Conservation (phyloP, 257 asterid genomes). For the Solanum virginianum region DNA sequence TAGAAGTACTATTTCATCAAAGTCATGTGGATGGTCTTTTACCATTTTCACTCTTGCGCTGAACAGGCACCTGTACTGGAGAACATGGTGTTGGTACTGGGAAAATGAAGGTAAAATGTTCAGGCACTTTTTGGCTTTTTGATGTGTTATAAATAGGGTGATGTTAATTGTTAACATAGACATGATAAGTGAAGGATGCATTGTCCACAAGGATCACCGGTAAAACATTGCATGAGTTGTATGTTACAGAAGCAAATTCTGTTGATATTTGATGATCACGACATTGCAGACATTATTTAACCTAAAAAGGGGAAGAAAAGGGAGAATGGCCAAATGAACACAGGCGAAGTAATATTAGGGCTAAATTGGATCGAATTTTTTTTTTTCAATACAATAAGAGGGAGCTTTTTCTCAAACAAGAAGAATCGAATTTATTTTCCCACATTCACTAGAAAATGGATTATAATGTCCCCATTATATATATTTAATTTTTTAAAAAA, state of each 20-base stretch:
- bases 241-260: neutral
- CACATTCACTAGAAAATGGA: neutral
- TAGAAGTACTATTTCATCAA: neutral
- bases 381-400: neutral
- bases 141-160: neutral
- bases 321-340: neutral
- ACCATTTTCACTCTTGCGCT: neutral
- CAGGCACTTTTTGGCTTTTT: neutral
- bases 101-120: constrained; percentile 68
- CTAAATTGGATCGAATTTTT: neutral
- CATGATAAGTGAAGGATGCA: neutral
- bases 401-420: neutral
- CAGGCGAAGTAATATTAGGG: neutral
- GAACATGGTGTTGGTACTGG: constrained; percentile 99
- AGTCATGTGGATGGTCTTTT: neutral
- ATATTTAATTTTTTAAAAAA: neutral
- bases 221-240: neutral
- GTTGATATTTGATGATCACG: neutral
- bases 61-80: constrained; percentile 93
- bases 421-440: neutral
- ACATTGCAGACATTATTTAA: neutral
- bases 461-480: neutral
- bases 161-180: neutral
- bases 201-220: neutral
- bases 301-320: neutral